Base-by-base conservation (phyloP, 1,284 basidiomycete genomes). In the Apiotrichum montevideense region DNA sequence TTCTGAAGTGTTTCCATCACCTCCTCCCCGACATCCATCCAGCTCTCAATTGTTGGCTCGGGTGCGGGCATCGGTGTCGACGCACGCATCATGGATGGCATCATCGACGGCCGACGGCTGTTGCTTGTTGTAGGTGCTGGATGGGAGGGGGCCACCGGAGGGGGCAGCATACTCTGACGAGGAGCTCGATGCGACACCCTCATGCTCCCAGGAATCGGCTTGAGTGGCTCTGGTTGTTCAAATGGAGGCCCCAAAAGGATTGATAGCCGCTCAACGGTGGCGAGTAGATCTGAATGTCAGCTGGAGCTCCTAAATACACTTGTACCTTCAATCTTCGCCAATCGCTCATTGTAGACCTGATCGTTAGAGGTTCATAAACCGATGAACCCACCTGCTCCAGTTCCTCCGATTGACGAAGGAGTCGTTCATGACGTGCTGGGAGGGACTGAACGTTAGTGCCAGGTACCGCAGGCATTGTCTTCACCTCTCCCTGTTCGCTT, bases 181-280 rank as follows among this genome's bases (percentile, higher is more conserved):
- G 40, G 55, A 13, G 6, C 56, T 48, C n/a, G 59, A 39, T 4
- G 51, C 35, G 11, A 51, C 42, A 13, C 54, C 41, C 21, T 21
- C 11, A 34, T n/a, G 9, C 50, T 39, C 2, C 66, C 66, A 0
- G 71, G 66, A n/a, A 75, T 63, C 3, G 68, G 59, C 15, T 65
- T 57, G 4, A 73, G 61, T 0, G 73, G 70, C 35, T 63, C 58
- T 6, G 72, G 59, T 0, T 67, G 57, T 11, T 70, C 69, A 54
- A 70, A 71, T 0, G 70, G 69, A 0, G 68, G 58, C 2, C 73
- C 73, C n/a, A 75, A 67, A 1, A 75, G 63, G n/a, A 58, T 53
- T 0, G 67, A 61, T 1, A 75, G 63, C 14, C 54, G 46, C 15
- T 66, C 61, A 7, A 72, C 52, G 4, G 59, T 64, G 3, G 59